Evolutionary conservation across 768 basidiomycete species (phyloP), one percentile per base, ranked within the genome.

Genomic region (Hebeloma cylindrosporum): DNA sequence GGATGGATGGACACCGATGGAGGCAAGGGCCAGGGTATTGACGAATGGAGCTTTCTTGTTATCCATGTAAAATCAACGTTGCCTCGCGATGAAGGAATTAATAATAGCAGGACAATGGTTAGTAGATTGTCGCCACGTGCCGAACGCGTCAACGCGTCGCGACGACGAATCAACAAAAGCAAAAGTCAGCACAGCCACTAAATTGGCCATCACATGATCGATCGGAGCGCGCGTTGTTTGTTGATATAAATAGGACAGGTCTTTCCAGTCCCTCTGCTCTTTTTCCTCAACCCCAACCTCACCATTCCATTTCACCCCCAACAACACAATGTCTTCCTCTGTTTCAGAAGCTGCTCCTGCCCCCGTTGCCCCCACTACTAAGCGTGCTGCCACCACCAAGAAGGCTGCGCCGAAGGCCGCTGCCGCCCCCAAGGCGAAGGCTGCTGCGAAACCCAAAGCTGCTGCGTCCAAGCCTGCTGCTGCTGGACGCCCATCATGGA

Each of bases 11-110:
- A 57, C 45, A 13, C 43, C 34, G 25, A 55, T 52, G 14, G 66
- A 57, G 1, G 52, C 55, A 7, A 38, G 48, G 35, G 65, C 62
- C 34, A 42, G 54, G 26, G 82, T 83, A 46, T 72, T 78, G 63
- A 75, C 80, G 18, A 88, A 86, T 57, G 87, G 87, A 0, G 73
- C 84, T 6, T 87, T 90, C 65, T 61, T 66, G 38, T 29, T 52
- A 34, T 43, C 30, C 14, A 28, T 18, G 5, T 50, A 47, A n/a
- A n/a, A n/a, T n/a, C n/a, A n/a, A n/a, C n/a, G n/a, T n/a, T n/a
- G n/a, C n/a, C n/a, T n/a, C n/a, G n/a, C n/a, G n/a, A n/a, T n/a
- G n/a, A n/a, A n/a, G n/a, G n/a, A n/a, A n/a, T n/a, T n/a, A n/a
- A n/a, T n/a, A n/a, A 27, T 23, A 18, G 26, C 28, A 17, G 39